phyloP scores from a whole-genome alignment of 371 early-diverging fungal species.

The Mucor saturninus region DNA sequence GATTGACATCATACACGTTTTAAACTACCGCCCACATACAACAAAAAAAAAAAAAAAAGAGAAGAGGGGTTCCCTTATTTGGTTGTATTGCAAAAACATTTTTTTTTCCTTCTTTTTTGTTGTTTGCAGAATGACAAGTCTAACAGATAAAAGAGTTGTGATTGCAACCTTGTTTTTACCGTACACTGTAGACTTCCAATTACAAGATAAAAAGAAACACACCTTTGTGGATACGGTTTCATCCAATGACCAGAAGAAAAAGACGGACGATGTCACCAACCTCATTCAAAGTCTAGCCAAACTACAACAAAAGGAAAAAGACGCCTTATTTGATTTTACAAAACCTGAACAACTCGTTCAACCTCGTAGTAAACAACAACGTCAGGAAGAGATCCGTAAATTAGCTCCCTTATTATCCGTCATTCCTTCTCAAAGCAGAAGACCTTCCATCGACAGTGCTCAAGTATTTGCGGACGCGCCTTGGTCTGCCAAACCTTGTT shows the following conservation, averaged over 20 bases:
- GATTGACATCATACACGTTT: neutral
- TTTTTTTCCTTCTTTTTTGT: neutral
- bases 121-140: slow-evolving; percentile 17
- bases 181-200: slow-evolving; percentile 65
- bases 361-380: slow-evolving; percentile 43
- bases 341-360: slow-evolving; percentile 38
- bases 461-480: slow-evolving; percentile 56
- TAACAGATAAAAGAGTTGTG: slow-evolving; percentile 59
- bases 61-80: neutral
- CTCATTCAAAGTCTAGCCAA: slow-evolving; percentile 48
- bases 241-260: neutral
- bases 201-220: slow-evolving; percentile 24
- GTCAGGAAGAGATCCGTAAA: slow-evolving; percentile 35
- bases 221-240: neutral
- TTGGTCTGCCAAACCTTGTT: slow-evolving; percentile 74
- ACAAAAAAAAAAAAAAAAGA: neutral
- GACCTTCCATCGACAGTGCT: slow-evolving; percentile 46
- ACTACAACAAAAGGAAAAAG: slow-evolving; percentile 27
- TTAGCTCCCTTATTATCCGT: slow-evolving; percentile 23
- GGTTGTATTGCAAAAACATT: neutral
- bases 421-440: slow-evolving; percentile 24
- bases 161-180: slow-evolving; percentile 75
- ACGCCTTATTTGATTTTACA: slow-evolving; percentile 38
- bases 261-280: slow-evolving; percentile 22
- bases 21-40: neutral